Conservation (phyloP, 73 alveolate species). For the Stentor roeselii region DNA sequence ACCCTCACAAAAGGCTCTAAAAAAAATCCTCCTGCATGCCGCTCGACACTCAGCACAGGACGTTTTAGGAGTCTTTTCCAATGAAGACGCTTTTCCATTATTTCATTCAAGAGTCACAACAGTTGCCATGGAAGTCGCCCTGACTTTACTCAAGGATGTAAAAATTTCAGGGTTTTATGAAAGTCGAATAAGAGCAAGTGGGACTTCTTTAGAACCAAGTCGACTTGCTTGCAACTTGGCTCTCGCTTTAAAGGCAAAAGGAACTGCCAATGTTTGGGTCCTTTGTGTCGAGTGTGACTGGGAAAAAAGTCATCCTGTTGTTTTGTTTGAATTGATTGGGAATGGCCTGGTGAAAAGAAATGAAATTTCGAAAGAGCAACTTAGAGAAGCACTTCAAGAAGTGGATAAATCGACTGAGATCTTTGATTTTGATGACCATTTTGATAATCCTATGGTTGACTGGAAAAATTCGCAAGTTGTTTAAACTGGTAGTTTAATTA, state of each 20-base stretch:
- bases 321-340: neutral
- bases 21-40: neutral
- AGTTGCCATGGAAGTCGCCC: constrained; percentile 8
- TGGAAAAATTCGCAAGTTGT: constrained; percentile 22
- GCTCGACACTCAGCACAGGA: constrained; percentile 7
- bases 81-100: neutral
- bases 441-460: neutral
- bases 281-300: constrained; percentile 7
- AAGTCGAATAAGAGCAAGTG: constrained; percentile 15
- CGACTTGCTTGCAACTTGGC: neutral
- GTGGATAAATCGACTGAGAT: neutral
- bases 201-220: neutral
- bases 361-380: neutral
- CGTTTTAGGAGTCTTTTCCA: neutral
- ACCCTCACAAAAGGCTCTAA: neutral
- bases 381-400: neutral
- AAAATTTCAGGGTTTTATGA: constrained; percentile 16
- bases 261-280: neutral
- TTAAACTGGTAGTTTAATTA: too few relatives aligned
- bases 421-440: constrained; percentile 15
- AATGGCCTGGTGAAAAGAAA: neutral
- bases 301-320: neutral
- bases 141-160: neutral
- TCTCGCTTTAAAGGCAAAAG: neutral
- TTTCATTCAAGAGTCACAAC: constrained; percentile 5